Evolutionary conservation across 1,284 basidiomycete genomes (phyloP).

Genomic region (Porodaedalea pini): DNA sequence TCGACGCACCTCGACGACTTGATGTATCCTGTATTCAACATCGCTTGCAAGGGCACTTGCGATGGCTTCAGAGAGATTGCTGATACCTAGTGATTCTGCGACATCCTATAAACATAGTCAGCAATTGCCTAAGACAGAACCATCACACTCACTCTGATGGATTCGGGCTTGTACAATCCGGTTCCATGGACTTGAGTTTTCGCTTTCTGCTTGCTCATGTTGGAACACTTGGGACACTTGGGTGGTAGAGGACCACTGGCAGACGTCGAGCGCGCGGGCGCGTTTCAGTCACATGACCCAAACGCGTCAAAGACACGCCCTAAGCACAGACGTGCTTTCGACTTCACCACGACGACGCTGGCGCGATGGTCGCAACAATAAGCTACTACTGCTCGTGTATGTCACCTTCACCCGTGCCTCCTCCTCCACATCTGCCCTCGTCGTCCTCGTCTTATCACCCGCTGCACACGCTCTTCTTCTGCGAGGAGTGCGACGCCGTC

Average conservation of each 20-base stretch:
- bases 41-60: conserved; percentile 89
- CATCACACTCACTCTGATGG: conserved; percentile 48
- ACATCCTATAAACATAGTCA: conserved; percentile 66
- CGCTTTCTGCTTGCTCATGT: conserved; percentile 49
- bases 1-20: conserved; percentile 77
- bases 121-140: conserved; percentile 5
- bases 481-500: conserved; percentile 96
- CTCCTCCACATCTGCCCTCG: conserved; percentile 70
- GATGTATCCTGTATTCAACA: conserved; percentile 94
- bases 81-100: conserved; percentile 84
- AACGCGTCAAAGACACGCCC: neutral
- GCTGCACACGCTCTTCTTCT: conserved; percentile 88
- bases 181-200: conserved; percentile 46
- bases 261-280: neutral
- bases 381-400: conserved; percentile 74
- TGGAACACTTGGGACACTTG: neutral
- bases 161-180: conserved; percentile 64
- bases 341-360: neutral
- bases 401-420: conserved; percentile 57
- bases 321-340: no score
- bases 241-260: neutral
- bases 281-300: conserved; percentile 2
- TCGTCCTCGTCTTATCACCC: conserved; percentile 77
- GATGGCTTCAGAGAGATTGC: conserved; percentile 76
- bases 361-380: conserved; percentile 45